Evolutionary conservation across 345 rosid species (phyloP), one percentile per base, ranked within the genome.

Genomic region (Atalantia buxifolia): DNA sequence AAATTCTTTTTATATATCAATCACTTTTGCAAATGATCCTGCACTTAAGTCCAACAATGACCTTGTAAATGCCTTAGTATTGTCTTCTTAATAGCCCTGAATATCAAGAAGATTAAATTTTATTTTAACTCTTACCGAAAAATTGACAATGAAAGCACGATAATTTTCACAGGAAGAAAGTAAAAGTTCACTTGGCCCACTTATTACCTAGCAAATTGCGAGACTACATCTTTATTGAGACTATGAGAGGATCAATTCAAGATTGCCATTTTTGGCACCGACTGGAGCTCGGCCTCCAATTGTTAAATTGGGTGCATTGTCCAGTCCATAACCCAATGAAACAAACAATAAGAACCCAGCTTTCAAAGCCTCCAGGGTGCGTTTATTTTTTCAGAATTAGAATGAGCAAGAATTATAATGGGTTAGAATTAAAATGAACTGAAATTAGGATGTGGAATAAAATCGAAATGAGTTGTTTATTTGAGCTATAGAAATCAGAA

Each of bases 171-270:
- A 0, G 16, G 48, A 12, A 10, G 4, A 36, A 63, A 36, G 16
- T 42, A 42, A 7, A 35, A 91, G 94, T 91, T 91, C 83, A 92
- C 66, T 79, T 96, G 98, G 25, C 97, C 98, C 53, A 96, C 92
- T 85, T 96, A 94, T 89, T 92, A 97, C 86, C 86, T 84, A 42
- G 90, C 97, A 82, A 96, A 96, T 66, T 96, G 99, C 66, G 74
- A 61, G 84, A 96, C 80, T 45, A 92, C 28, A 81, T 90, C 93
- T 55, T 81, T 82, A 7, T 40, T 9, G 45, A 40, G 45, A 8
- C 45, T 0, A 86, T 89, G 24, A 89, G 68, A 55, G 83, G 74
- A 77, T 42, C 48, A 10, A 42, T 42, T 90, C 92, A 61, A 91
- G 92, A 22, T 76, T 81, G 68, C 97, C 98, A 82, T 42, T 80